Conservation (phyloP, 257 asterid species). For the Haberlea rhodopensis region DNA sequence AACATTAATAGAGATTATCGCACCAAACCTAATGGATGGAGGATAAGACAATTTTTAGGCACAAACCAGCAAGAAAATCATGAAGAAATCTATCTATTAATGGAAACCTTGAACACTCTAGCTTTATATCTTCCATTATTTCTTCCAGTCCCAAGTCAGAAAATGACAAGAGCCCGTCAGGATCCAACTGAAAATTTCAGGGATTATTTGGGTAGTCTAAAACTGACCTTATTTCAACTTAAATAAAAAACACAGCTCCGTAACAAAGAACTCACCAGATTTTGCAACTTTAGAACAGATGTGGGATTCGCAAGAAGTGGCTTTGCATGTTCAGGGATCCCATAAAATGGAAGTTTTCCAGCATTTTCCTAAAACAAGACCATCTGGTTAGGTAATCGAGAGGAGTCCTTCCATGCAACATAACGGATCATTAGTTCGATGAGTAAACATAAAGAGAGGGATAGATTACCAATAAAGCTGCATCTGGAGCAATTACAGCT, state of each 20-base stretch:
- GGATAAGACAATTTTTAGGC: constrained; percentile 12
- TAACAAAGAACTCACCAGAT: constrained; percentile 53
- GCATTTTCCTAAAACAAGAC: constrained; percentile 48
- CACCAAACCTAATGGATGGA: constrained; percentile 66
- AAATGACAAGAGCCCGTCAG: constrained; percentile 39
- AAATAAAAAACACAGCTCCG: constrained; percentile 11
- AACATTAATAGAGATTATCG: constrained; percentile 64
- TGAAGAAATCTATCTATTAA: constrained; percentile 16
- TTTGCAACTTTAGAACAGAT: constrained; percentile 62
- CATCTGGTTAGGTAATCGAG: constrained; percentile 17
- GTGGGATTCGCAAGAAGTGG: constrained; percentile 79
- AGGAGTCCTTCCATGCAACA: constrained; percentile 8
- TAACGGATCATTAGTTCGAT: constrained; percentile 2
- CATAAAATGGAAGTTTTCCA: constrained; percentile 55
- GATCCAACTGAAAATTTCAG: constrained; percentile 55
- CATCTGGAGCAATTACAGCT: constrained; percentile 73
- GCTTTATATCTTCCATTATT: constrained; percentile 73
- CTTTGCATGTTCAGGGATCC: constrained; percentile 74
- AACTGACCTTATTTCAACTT: not conserved
- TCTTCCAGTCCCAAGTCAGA: constrained; percentile 69
- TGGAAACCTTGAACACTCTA: constrained; percentile 84
- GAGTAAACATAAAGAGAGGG: constrained; percentile 13
- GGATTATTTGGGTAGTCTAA: constrained; percentile 14
- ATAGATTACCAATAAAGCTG: constrained; percentile 39
- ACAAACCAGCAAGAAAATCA: not conserved